Percentiles rank a stretch among this genome's conserved stretches.
These are phyloP conservation scores for Syncephalastrum racemosum DNA, from an alignment of 371 early-diverging fungal species.

Conservation along the genomic window DNA sequence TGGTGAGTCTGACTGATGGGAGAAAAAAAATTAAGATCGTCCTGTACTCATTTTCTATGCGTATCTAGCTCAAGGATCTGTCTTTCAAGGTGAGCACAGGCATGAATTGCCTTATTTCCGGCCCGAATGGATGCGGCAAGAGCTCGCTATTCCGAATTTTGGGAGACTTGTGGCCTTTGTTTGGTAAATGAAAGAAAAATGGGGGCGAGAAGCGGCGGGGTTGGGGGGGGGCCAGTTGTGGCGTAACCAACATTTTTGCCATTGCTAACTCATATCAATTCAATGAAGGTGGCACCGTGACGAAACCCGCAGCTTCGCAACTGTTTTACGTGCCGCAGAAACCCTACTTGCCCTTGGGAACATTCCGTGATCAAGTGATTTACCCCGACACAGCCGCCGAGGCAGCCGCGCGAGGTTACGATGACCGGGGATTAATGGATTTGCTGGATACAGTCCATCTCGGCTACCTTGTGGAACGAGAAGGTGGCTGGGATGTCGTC, in stretches of 20 bases:
- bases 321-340: constrained; percentile 95
- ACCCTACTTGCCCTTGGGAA: constrained; percentile 90
- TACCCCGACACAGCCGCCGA: constrained; percentile 73
- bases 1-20: constrained; percentile 47
- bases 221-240: too few species aligned
- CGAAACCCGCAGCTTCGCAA: constrained; percentile 75
- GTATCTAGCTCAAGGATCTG: constrained; percentile 58
- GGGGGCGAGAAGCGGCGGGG: neutral
- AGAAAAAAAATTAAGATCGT: too few species aligned
- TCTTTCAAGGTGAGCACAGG: constrained; percentile 83
- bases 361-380: constrained; percentile 88
- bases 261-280: constrained; percentile 1
- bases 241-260: neutral
- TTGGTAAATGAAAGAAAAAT: constrained; percentile 39
- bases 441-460: constrained; percentile 74
- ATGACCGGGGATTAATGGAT: constrained; percentile 64
- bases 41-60: too few species aligned
- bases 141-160: constrained; percentile 93
- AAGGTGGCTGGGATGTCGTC: constrained; percentile 85
- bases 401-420: constrained; percentile 50
- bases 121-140: constrained; percentile 92
- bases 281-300: constrained; percentile 67
- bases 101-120: constrained; percentile 86
- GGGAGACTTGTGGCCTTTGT: constrained; percentile 88
- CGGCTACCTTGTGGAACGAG: constrained; percentile 71